Evolutionary conservation across 208 protist genomes (phyloP).

Genomic region (Wallacemonas sp.): DNA sequence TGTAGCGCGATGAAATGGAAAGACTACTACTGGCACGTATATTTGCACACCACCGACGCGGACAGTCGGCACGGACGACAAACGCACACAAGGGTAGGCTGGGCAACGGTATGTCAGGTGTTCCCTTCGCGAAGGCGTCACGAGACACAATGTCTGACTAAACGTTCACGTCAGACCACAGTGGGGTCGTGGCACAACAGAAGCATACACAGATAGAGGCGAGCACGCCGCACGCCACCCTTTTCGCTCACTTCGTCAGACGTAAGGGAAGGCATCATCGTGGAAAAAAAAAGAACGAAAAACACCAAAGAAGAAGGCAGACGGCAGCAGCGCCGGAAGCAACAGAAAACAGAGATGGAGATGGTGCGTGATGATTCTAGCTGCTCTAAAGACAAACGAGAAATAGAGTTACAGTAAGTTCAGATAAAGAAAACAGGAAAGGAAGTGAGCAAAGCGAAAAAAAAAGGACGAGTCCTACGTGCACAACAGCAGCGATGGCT

Average conservation of each 20-base stretch:
- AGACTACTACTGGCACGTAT: too few species aligned
- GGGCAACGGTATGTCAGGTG: too few species aligned
- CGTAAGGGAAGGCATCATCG: too few species aligned
- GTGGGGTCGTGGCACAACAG: too few species aligned
- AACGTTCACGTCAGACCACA: too few species aligned
- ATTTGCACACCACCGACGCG: too few species aligned
- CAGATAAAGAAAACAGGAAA: slow-evolving; percentile 6
- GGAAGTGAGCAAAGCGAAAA: not conserved
- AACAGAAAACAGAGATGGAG: not conserved
- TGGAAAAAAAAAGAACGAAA: not conserved
- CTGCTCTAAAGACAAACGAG: not conserved
- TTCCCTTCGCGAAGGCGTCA: not conserved
- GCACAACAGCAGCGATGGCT: not conserved
- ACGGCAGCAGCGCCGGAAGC: not conserved
- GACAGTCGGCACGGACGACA: too few species aligned
- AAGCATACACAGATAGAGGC: too few species aligned
- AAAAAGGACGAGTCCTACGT: not conserved
- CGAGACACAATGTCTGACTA: not conserved
- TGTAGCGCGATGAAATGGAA: too few species aligned
- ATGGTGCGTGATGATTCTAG: not conserved
- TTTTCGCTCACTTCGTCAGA: too few species aligned
- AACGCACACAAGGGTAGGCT: too few species aligned
- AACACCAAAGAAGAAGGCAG: not conserved
- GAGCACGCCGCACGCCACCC: too few species aligned
- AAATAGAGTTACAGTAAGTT: not conserved